Conservation (phyloP, 495 filamentous ascomycete species). For the Podospora pseudocomata region DNA sequence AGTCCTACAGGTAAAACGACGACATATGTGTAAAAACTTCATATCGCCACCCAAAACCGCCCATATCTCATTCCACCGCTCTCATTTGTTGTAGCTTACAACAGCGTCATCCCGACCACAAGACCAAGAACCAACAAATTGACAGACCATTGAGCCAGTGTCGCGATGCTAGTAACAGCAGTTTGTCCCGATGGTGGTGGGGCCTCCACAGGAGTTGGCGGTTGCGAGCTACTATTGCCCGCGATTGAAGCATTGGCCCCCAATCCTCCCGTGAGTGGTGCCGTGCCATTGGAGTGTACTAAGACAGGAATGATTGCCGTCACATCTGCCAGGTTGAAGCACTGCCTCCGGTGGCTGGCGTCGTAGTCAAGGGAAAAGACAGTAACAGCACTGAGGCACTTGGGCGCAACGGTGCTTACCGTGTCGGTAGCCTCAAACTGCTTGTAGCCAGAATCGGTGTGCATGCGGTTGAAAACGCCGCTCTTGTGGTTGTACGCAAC, state of each 20-base stretch:
- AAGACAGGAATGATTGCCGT: constrained; percentile 15
- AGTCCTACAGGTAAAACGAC: background rate
- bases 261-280: constrained; percentile 7
- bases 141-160: background rate
- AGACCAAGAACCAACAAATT: background rate
- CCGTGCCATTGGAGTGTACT: constrained; percentile 15
- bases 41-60: background rate
- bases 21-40: background rate
- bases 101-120: background rate
- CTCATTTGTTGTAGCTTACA: background rate
- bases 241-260: constrained; percentile 10
- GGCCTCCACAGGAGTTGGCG: background rate
- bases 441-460: background rate
- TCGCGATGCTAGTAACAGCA: constrained; percentile 8
- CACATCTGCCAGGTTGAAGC: constrained; percentile 17
- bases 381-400: constrained; percentile 28
- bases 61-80: background rate
- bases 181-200: background rate
- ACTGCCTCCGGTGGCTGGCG: constrained; percentile 16
- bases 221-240: constrained; percentile 8
- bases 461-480: constrained; percentile 27
- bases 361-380: constrained; percentile 42
- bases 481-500: constrained; percentile 32
- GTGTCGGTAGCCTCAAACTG: constrained; percentile 3
- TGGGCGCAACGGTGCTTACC: constrained; percentile 12